Conservation (phyloP, 225 moss, liverwort and hornwort genomes). For the Polytrichum commune region DNA sequence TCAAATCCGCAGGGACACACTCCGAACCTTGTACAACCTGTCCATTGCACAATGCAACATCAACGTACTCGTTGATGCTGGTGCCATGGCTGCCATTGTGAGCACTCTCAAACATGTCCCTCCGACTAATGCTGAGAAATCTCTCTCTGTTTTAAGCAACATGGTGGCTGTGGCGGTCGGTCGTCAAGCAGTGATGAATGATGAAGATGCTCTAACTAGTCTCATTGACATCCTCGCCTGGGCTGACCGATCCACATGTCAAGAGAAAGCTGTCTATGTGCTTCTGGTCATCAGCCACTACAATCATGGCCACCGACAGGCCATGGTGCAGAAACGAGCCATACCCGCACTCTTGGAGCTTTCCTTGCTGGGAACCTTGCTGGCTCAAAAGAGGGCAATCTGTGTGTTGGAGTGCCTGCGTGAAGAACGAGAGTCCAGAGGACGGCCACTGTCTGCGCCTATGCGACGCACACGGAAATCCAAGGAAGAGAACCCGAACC, state of each 20-base stretch:
- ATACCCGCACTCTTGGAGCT: constrained; percentile 49
- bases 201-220: constrained; percentile 6
- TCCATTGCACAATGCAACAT: constrained; percentile 40
- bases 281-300: constrained; percentile 53
- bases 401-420: constrained; percentile 42
- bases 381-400: constrained; percentile 57
- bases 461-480: constrained; percentile 13
- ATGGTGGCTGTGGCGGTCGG: constrained; percentile 28
- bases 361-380: constrained; percentile 34
- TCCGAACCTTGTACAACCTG: constrained; percentile 52
- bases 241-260: constrained; percentile 27
- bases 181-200: constrained; percentile 24
- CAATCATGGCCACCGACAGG: constrained; percentile 24
- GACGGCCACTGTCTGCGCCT: constrained; percentile 50
- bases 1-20: constrained; percentile 16
- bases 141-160: constrained; percentile 43
- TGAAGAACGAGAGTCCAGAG: constrained; percentile 30
- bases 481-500: background rate
- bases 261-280: constrained; percentile 46
- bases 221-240: constrained; percentile 26
- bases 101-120: constrained; percentile 3
- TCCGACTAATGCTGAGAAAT: constrained; percentile 27
- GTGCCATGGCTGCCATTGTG: constrained; percentile 6
- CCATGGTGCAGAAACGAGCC: constrained; percentile 31
- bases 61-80: constrained; percentile 23